A percentile compares a stretch with the other conserved stretches of the same genome.
Conservation (phyloP, 2,329 filamentous ascomycete genomes). For the Pyrenophora teres region DNA sequence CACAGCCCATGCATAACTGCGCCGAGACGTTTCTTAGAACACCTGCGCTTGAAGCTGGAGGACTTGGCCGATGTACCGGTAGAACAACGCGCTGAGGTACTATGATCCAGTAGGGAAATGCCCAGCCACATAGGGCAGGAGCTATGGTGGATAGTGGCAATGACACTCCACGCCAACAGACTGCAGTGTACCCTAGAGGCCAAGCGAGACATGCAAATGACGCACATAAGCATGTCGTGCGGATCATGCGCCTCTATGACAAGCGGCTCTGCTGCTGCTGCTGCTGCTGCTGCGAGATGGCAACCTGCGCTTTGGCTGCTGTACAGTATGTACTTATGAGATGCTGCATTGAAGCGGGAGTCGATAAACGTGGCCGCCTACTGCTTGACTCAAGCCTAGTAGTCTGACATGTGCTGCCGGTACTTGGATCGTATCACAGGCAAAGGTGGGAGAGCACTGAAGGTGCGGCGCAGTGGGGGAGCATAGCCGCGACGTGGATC, state of each 20-base stretch:
- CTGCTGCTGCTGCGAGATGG: constrained; percentile 27
- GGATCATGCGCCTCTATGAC: constrained; percentile 32
- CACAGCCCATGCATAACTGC: constrained; percentile 29
- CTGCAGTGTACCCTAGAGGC: constrained; percentile 37
- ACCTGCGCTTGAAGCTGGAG: constrained; percentile 26
- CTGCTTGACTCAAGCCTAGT: too few relatives aligned
- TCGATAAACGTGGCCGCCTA: constrained; percentile 20
- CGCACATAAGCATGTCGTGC: constrained; percentile 46
- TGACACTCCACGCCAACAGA: constrained; percentile 14
- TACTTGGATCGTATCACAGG: constrained; percentile 16
- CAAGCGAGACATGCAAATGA: constrained; percentile 34
- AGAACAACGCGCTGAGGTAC: constrained; percentile 2
- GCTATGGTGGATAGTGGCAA: constrained; percentile 23
- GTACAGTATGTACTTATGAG: constrained; percentile 11
- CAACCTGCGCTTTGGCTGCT: constrained; percentile 26
- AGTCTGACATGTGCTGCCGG: constrained; percentile 8
- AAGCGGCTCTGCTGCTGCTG: constrained; percentile 34
- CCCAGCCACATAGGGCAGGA: constrained; percentile 9
- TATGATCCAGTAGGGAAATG: constrained; percentile 1
- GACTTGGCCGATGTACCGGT: constrained; percentile 13
- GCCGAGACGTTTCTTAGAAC: constrained; percentile 35
- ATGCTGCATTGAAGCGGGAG: constrained; percentile 32
- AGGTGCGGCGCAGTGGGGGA: constrained; percentile 26
- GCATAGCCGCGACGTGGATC: constrained; percentile 23
- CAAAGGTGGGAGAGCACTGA: constrained; percentile 17